Evolutionary conservation across 768 basidiomycete genomes (phyloP).

Genomic region (Boletus speciosus): DNA sequence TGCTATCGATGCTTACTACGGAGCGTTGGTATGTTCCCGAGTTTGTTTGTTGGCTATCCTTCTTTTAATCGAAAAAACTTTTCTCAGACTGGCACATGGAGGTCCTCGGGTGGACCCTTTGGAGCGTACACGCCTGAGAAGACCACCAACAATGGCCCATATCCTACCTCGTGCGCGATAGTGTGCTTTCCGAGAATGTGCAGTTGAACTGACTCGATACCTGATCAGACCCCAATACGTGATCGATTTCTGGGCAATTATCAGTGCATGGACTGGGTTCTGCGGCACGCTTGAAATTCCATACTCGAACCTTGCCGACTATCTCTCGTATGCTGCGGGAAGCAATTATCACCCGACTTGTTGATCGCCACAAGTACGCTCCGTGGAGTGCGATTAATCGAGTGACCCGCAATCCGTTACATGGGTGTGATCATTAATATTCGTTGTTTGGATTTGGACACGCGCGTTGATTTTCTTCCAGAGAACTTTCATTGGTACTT

Average conservation of each 20-base stretch:
- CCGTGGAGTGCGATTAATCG: background rate
- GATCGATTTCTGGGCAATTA: conserved; percentile 18
- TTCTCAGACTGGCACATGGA: conserved; percentile 17
- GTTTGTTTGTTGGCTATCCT: background rate
- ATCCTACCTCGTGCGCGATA: conserved; percentile 17
- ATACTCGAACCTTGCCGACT: conserved; percentile 22
- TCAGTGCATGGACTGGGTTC: conserved; percentile 26
- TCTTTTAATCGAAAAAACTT: too few relatives aligned
- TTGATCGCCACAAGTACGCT: background rate
- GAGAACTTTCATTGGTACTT: background rate
- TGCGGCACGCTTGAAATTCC: conserved; percentile 21
- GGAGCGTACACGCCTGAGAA: background rate
- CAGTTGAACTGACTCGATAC: background rate
- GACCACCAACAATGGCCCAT: conserved; percentile 17
- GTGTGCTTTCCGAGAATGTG: background rate
- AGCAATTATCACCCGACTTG: conserved; percentile 16
- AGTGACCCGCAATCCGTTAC: background rate
- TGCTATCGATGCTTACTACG: conserved; percentile 21
- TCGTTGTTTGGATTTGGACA: background rate
- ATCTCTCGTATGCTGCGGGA: conserved; percentile 21
- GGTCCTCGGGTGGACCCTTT: conserved; percentile 3
- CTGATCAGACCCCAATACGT: conserved; percentile 15
- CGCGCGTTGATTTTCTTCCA: background rate
- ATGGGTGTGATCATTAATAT: background rate
- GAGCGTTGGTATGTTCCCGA: conserved; percentile 11